Base-by-base conservation (phyloP, 768 basidiomycete species). In the Hygrophorus russula region DNA sequence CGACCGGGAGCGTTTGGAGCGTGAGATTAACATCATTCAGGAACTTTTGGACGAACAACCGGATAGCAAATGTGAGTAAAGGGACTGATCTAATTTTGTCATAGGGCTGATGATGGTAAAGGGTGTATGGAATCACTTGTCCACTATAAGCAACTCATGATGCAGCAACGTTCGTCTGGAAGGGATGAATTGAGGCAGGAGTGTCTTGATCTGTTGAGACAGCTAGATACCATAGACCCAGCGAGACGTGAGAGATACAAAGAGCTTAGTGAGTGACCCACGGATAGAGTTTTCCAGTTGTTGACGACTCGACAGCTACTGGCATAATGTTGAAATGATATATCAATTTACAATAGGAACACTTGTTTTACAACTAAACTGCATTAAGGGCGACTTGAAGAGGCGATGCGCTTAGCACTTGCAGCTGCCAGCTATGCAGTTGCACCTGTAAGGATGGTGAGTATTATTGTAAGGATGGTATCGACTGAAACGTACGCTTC, bases 111-210 rank as follows among this genome's bases (percentile, higher is more conserved):
- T 37, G 15, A 5, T 13, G 2, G 27, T 1, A 13, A 48, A 96
- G 93, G 93, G 93, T 94, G 91, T 56, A 80, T 97, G 72, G 91
- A 94, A 53, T 88, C 89, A 0, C 70, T 96, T 30, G 80, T 91
- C 1, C 74, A 86, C 53, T 96, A 96, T 63, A 82, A 82, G 55
- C 69, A 66, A 19, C 60, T 90, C n/a, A 60, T 90, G 19, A 47
- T 84, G n/a, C 61, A 59, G 42, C 68, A 75, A 27, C 65, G 62
- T 2, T 51, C 58, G 8, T 48, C 52, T 1, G 49, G 64, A 17
- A 60, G 65, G n/a, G 59, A 53, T 8, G 55, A 53, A n/a, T 50
- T 76, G 46, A 60, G 50, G 19, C 53, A 62, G 11, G 71, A 74
- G 12, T 78, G 80, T 54, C 50, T 67, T 1, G 46, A 57, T n/a